A percentile compares a stretch with the other conserved stretches of the same genome.
Evolutionary conservation across 176 grass and related monocot species (phyloP).

Genomic region (Oryza glumipatula): DNA sequence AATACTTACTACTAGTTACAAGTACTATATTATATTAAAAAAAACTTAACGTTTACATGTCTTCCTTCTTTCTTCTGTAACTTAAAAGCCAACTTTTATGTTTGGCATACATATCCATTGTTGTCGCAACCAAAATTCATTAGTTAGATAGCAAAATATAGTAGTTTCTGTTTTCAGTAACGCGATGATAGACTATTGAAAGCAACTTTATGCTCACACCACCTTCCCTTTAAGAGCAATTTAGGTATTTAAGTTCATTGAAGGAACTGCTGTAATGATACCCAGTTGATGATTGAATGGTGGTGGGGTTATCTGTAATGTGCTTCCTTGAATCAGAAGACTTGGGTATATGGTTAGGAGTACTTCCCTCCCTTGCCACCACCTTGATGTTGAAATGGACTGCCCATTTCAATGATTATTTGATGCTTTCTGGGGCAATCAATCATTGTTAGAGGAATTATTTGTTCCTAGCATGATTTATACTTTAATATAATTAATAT

Average conservation of each 20-base stretch:
- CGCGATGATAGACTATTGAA: neutral
- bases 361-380: neutral
- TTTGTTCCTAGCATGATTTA: neutral
- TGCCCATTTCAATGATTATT: neutral
- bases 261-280: neutral
- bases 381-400: conserved; percentile 1
- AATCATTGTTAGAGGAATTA: neutral
- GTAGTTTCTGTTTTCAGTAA: conserved; percentile 15
- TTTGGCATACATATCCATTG: neutral
- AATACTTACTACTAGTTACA: neutral
- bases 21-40: neutral
- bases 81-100: neutral
- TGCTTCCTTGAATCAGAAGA: conserved; percentile 13
- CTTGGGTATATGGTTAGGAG: conserved; percentile 5
- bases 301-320: neutral
- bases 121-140: neutral
- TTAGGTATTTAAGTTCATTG: conserved; percentile 17
- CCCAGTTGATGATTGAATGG: neutral
- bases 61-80: neutral
- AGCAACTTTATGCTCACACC: neutral
- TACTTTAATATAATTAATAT: neutral
- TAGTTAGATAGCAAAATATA: neutral
- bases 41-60: neutral
- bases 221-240: neutral
- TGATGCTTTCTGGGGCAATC: neutral